Conservation (phyloP, 2,329 filamentous ascomycete genomes). For the Phoma sp. region DNA sequence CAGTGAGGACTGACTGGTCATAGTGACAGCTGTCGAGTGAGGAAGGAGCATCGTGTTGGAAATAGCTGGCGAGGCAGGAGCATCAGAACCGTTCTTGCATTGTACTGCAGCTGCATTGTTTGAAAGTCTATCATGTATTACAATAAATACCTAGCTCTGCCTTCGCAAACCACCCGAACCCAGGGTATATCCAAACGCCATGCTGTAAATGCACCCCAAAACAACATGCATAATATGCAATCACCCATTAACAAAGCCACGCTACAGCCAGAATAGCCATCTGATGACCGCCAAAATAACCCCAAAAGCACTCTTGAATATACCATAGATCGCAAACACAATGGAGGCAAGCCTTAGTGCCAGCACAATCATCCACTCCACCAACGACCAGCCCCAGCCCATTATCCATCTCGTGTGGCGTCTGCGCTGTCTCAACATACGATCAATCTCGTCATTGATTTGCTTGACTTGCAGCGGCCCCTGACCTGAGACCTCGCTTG, state of each 20-base stretch:
- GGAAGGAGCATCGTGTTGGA: too few relatives aligned
- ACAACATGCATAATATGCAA: too few relatives aligned
- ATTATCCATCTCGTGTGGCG: slow-evolving; percentile 77
- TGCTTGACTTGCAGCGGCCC: slow-evolving; percentile 82
- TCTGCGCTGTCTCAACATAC: slow-evolving; percentile 72
- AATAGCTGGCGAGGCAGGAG: too few relatives aligned
- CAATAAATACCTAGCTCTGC: too few relatives aligned
- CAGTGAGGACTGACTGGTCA: too few relatives aligned
- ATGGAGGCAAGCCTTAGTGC: slow-evolving; percentile 97
- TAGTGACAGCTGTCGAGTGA: too few relatives aligned
- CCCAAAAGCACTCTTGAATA: slow-evolving; percentile 67
- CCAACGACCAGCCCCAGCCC: slow-evolving; percentile 75
- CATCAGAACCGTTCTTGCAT: too few relatives aligned
- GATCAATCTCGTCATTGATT: slow-evolving; percentile 75
- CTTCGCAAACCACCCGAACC: too few relatives aligned
- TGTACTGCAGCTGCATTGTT: too few relatives aligned
- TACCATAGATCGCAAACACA: slow-evolving; percentile 76
- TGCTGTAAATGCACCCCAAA: background rate
- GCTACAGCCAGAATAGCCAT: slow-evolving; percentile 77
- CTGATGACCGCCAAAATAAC: slow-evolving; percentile 65
- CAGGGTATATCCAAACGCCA: too few relatives aligned
- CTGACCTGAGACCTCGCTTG: slow-evolving; percentile 74
- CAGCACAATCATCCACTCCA: slow-evolving; percentile 87
- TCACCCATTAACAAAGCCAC: too few relatives aligned
- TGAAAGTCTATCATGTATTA: too few relatives aligned